A percentile compares a stretch with the other conserved stretches of the same genome.
phyloP scores from a whole-genome alignment of 2,329 filamentous ascomycete species.

The Lasiodiplodia theobromae region DNA sequence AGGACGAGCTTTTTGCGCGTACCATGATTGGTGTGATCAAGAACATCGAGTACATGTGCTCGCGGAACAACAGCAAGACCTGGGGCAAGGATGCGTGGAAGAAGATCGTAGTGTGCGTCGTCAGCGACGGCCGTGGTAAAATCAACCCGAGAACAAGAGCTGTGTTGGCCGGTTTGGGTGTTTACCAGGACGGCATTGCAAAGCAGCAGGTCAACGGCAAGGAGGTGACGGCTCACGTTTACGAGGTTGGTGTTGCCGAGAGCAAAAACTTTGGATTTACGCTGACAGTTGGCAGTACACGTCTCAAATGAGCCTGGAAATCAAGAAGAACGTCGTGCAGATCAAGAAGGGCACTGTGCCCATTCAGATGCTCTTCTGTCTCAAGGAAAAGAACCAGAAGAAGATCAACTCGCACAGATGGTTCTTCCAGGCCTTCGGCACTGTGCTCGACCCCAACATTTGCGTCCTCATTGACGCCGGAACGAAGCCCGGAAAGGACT shows the following conservation, averaged over 20 bases:
- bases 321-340: conserved; percentile 88
- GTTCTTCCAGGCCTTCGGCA: conserved; percentile 98
- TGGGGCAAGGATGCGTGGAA: conserved; percentile 99
- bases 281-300: conserved; percentile 65
- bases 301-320: conserved; percentile 81
- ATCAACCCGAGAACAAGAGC: conserved; percentile 93
- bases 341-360: conserved; percentile 85
- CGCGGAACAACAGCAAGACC: conserved; percentile 88
- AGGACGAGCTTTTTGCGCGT: conserved; percentile 92
- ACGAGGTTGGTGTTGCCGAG: conserved; percentile 59
- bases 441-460: conserved; percentile 91
- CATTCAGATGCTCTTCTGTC: conserved; percentile 94
- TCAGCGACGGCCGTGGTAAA: conserved; percentile 95
- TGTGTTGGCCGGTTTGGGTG: conserved; percentile 88
- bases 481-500: conserved; percentile 91
- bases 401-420: conserved; percentile 99
- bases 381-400: conserved; percentile 99
- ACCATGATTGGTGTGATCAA: conserved; percentile 98
- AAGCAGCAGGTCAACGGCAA: conserved; percentile 98
- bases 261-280: not conserved
- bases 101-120: conserved; percentile 98
- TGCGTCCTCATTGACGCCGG: conserved; percentile 96
- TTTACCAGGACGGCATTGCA: conserved; percentile 97
- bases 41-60: conserved; percentile 98
- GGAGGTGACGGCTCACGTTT: conserved; percentile 96